Evolutionary conservation across 768 basidiomycete genomes (phyloP).

Genomic region (Hydnomerulius pinastri): DNA sequence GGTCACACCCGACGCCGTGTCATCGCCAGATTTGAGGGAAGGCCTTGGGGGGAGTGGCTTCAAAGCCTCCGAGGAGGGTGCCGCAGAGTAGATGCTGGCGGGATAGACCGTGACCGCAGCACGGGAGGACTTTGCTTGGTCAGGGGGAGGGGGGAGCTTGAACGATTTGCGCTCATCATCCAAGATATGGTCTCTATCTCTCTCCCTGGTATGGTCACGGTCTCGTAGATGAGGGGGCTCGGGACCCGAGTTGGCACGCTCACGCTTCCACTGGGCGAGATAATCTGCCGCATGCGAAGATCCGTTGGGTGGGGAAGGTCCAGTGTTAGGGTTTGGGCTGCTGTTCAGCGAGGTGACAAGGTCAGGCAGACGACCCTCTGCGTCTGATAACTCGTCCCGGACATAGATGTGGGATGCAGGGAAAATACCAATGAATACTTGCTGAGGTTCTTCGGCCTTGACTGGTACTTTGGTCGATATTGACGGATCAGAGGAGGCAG

Average conservation of each 20-base stretch:
- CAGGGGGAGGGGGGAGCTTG: slow-evolving; percentile 71
- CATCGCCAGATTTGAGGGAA: slow-evolving; percentile 92
- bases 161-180: slow-evolving; percentile 63
- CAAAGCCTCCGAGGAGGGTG: slow-evolving; percentile 62
- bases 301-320: slow-evolving; percentile 32
- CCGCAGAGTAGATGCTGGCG: slow-evolving; percentile 72
- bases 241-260: slow-evolving; percentile 28
- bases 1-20: slow-evolving; percentile 76
- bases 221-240: slow-evolving; percentile 28
- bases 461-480: slow-evolving; percentile 46
- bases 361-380: slow-evolving; percentile 81
- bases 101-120: slow-evolving; percentile 74
- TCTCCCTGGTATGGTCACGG: slow-evolving; percentile 42
- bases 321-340: slow-evolving; percentile 30
- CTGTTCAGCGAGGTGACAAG: slow-evolving; percentile 59
- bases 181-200: slow-evolving; percentile 69
- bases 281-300: slow-evolving; percentile 47
- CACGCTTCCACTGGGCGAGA: slow-evolving; percentile 46
- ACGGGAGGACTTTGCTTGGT: slow-evolving; percentile 72
- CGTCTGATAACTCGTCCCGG: slow-evolving; percentile 85
- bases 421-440: slow-evolving; percentile 94
- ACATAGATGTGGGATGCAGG: slow-evolving; percentile 87
- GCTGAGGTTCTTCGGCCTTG: slow-evolving; percentile 76
- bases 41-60: slow-evolving; percentile 89
- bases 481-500: slow-evolving; percentile 54